Conservation (phyloP, 2,329 filamentous ascomycete genomes). For the Dothistroma septosporum region DNA sequence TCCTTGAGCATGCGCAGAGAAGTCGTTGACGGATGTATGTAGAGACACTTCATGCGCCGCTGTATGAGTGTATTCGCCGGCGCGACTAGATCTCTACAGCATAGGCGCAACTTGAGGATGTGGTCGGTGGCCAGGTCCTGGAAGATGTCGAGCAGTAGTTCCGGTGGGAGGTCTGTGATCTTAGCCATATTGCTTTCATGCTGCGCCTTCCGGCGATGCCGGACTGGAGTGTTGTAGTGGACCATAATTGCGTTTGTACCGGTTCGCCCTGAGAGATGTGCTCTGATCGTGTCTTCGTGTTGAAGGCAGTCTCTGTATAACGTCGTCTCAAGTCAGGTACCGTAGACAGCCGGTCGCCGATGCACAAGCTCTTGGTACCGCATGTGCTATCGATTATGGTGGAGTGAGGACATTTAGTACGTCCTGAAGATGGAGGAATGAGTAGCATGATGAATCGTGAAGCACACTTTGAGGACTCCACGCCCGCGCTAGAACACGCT, state of each 20-base stretch:
- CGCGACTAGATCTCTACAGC: constrained; percentile 2
- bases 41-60: constrained; percentile 13
- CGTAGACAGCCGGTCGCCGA: too few relatives aligned
- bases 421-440: not conserved
- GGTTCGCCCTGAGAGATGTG: not conserved
- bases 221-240: not conserved
- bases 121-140: not conserved
- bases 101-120: constrained; percentile 6
- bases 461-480: not conserved
- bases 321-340: too few relatives aligned
- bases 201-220: not conserved
- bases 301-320: not conserved
- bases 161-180: constrained; percentile 15
- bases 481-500: not conserved
- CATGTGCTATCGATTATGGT: constrained; percentile 1
- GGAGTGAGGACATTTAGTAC: not conserved
- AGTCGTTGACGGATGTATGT: constrained; percentile 14
- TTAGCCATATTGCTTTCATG: not conserved
- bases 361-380: not conserved
- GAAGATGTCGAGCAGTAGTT: constrained; percentile 13
- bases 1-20: constrained; percentile 7
- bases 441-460: not conserved
- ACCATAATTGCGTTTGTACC: constrained; percentile 10
- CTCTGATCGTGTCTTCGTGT: not conserved
- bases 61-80: constrained; percentile 6